These are phyloP conservation scores for Sporopachydermia quercuum DNA, from an alignment of 805 yeast species.

Conservation along the genomic window DNA sequence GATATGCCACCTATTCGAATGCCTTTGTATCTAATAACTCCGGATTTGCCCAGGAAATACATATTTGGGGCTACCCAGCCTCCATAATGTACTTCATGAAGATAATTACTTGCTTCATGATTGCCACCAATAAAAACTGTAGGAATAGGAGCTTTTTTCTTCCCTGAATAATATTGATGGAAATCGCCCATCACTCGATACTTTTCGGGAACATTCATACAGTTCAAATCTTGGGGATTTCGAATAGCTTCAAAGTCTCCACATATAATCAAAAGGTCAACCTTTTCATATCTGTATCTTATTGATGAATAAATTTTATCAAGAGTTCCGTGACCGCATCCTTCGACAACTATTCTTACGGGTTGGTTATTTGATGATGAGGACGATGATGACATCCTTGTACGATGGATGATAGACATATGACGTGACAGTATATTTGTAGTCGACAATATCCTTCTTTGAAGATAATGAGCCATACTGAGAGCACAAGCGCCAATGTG, in stretches of 20 bases:
- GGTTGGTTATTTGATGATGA: neutral
- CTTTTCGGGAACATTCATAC: conserved; percentile 69
- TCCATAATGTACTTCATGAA: conserved; percentile 62
- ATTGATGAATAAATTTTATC: conserved; percentile 36
- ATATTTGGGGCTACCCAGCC: conserved; percentile 91
- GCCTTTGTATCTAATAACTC: conserved; percentile 63
- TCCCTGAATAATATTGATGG: conserved; percentile 49
- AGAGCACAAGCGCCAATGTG: too few species aligned
- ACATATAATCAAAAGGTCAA: conserved; percentile 58
- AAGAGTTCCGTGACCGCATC: conserved; percentile 82
- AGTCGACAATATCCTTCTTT: too few species aligned
- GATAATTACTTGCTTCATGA: conserved; percentile 77
- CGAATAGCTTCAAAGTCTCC: conserved; percentile 83
- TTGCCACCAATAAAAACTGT: conserved; percentile 90
- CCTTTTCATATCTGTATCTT: conserved; percentile 11
- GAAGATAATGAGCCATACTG: too few species aligned
- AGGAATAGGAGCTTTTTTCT: conserved; percentile 47
- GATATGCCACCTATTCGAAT: conserved; percentile 67
- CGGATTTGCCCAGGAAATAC: conserved; percentile 69
- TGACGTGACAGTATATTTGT: too few species aligned
- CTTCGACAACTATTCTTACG: conserved; percentile 53
- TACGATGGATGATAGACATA: too few species aligned
- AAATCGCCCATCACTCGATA: conserved; percentile 71
- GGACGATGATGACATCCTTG: neutral
- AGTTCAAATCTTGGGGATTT: conserved; percentile 41